Percentiles rank a stretch among this genome's conserved stretches.
phyloP scores from a whole-genome alignment of 805 yeast genomes.

The Nakazawaea molendinolei region DNA sequence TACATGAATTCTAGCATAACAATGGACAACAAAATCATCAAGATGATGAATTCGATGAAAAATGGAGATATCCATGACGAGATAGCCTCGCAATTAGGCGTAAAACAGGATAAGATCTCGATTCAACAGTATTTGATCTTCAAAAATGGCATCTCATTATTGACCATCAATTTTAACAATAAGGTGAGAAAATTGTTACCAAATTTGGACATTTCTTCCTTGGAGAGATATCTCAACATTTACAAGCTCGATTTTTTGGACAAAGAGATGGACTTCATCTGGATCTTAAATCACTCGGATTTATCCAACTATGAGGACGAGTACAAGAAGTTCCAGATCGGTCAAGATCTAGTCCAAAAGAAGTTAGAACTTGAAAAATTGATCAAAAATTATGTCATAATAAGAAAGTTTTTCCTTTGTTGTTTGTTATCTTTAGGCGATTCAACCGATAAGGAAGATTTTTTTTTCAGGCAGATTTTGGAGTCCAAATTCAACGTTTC shows the following conservation, averaged over 20 bases:
- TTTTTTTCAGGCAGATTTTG: not conserved
- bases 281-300: constrained; percentile 3
- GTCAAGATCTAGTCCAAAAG: constrained; percentile 1
- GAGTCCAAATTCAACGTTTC: constrained; percentile 1
- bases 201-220: constrained; percentile 1
- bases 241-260: constrained; percentile 2
- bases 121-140: not conserved
- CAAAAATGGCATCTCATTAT: constrained; percentile 3
- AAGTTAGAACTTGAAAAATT: not conserved
- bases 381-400: constrained; percentile 1
- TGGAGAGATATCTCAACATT: constrained; percentile 6
- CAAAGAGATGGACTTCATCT: constrained; percentile 6
- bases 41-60: not conserved
- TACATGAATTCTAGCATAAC: not conserved
- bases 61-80: not conserved
- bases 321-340: constrained; percentile 1
- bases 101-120: not conserved
- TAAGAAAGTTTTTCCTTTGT: constrained; percentile 8
- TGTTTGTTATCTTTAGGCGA: constrained; percentile 6
- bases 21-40: constrained; percentile 1
- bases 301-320: constrained; percentile 1
- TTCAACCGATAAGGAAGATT: not conserved
- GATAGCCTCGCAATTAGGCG: not conserved
- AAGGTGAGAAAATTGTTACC: constrained; percentile 4
- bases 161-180: not conserved